A percentile compares a stretch with the other conserved stretches of the same genome.
phyloP scores from a whole-genome alignment of 192 early-diverging fungal genomes.

The Podila clonocystis region DNA sequence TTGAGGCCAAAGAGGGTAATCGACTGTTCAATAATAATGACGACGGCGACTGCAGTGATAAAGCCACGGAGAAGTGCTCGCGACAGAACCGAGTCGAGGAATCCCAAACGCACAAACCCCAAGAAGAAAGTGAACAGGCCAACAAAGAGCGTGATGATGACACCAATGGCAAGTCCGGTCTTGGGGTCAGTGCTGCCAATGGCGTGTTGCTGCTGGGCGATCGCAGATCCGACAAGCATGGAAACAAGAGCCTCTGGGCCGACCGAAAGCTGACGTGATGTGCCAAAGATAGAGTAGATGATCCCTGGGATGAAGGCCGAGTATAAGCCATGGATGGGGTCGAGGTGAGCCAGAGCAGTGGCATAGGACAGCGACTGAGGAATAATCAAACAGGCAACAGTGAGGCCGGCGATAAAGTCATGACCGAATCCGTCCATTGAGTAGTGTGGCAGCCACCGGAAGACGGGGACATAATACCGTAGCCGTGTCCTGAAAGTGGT shows the following conservation, averaged over 20 bases:
- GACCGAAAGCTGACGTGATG: conserved; percentile 92
- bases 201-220: conserved; percentile 66
- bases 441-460: conserved; percentile 94
- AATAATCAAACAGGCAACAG: conserved; percentile 79
- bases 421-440: conserved; percentile 64
- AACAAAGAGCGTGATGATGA: conserved; percentile 85
- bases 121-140: conserved; percentile 93
- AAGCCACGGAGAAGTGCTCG: conserved; percentile 95
- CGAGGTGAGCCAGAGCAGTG: conserved; percentile 83
- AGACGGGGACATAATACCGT: conserved; percentile 94
- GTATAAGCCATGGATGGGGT: conserved; percentile 92
- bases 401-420: conserved; percentile 90
- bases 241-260: conserved; percentile 95
- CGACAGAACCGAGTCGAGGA: conserved; percentile 95
- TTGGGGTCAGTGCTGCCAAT: conserved; percentile 53
- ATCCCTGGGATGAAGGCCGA: conserved; percentile 85
- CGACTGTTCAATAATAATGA: conserved; percentile 90
- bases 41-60: conserved; percentile 92
- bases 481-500: conserved; percentile 67
- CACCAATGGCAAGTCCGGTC: conserved; percentile 69
- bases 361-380: conserved; percentile 90
- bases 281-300: conserved; percentile 92
- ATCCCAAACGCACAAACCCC: conserved; percentile 97
- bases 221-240: conserved; percentile 78
- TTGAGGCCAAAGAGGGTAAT: conserved; percentile 78